Percentiles rank a stretch among this genome's conserved stretches.
These are phyloP conservation scores for Talaromyces adpressus DNA, from an alignment of 495 filamentous ascomycete genomes.

Conservation along the genomic window DNA sequence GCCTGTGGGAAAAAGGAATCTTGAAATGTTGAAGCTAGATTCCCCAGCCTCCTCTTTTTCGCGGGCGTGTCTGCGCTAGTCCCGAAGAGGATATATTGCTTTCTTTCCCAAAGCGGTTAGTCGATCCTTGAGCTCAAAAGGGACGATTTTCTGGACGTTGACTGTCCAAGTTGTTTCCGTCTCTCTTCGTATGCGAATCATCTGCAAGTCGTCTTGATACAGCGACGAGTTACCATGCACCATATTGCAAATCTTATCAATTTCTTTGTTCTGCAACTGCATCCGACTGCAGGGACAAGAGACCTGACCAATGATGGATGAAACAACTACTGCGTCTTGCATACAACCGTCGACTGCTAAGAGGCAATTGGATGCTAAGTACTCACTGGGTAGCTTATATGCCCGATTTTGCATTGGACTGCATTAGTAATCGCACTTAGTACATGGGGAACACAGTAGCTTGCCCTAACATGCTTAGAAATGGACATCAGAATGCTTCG, in stretches of 20 bases:
- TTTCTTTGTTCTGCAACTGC: background rate
- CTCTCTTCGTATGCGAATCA: background rate
- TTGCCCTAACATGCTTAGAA: background rate
- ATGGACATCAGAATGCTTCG: background rate
- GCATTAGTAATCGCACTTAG: background rate
- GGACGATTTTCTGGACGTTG: too few relatives aligned
- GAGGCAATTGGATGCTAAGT: background rate
- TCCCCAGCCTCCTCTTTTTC: constrained; percentile 8
- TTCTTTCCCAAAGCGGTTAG: background rate
- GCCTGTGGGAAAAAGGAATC: background rate
- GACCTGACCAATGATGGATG: background rate
- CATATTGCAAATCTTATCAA: background rate
- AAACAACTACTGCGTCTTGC: background rate
- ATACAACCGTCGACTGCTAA: background rate
- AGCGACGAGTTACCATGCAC: background rate
- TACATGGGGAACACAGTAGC: background rate
- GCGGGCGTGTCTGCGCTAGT: background rate
- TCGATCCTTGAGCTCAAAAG: background rate
- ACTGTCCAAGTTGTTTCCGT: background rate
- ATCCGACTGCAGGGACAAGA: background rate
- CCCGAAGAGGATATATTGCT: constrained; percentile 5
- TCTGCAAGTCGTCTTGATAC: background rate
- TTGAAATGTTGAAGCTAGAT: constrained; percentile 2
- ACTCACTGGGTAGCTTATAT: background rate
- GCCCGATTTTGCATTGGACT: background rate